Percentiles rank a stretch among this genome's conserved stretches.
phyloP scores from a whole-genome alignment of 768 basidiomycete genomes.

The Rhizopogon vinicolor region DNA sequence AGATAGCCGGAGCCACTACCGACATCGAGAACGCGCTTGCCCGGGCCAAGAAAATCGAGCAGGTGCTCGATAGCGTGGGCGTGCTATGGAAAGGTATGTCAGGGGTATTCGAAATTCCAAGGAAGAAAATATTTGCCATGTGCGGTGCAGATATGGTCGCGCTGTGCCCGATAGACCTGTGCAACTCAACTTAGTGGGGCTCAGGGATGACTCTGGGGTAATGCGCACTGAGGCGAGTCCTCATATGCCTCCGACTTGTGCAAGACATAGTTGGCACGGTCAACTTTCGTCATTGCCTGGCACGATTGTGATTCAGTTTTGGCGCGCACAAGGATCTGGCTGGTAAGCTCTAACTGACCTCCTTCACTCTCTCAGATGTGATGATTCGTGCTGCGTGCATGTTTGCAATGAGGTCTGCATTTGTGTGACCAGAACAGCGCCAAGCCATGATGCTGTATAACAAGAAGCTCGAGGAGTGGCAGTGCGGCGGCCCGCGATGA shows the following conservation, averaged over 20 bases:
- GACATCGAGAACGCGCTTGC: conserved; percentile 80
- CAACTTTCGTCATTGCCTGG: conserved; percentile 67
- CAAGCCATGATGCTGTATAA: conserved; percentile 60
- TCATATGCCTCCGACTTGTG: conserved; percentile 55
- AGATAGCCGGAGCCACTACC: conserved; percentile 89
- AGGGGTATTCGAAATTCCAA: background rate
- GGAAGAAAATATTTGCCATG: conserved; percentile 52
- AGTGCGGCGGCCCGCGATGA: too few species aligned
- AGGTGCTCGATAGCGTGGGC: conserved; percentile 82
- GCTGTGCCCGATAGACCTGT: conserved; percentile 69
- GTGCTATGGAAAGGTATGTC: conserved; percentile 44
- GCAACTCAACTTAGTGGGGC: background rate
- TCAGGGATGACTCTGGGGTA: conserved; percentile 19
- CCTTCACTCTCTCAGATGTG: conserved; percentile 46
- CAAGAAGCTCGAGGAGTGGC: too few species aligned
- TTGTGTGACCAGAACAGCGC: conserved; percentile 67
- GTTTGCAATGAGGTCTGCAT: conserved; percentile 70
- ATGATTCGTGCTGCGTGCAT: conserved; percentile 53
- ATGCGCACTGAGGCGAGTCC: conserved; percentile 67
- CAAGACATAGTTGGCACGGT: conserved; percentile 65
- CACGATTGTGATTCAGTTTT: background rate
- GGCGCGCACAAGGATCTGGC: background rate
- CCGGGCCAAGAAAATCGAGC: conserved; percentile 63
- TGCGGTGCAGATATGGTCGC: conserved; percentile 97
- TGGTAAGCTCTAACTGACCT: conserved; percentile 36